phyloP scores from a whole-genome alignment of 2,329 filamentous ascomycete genomes.

The Colletotrichum caudatum region DNA sequence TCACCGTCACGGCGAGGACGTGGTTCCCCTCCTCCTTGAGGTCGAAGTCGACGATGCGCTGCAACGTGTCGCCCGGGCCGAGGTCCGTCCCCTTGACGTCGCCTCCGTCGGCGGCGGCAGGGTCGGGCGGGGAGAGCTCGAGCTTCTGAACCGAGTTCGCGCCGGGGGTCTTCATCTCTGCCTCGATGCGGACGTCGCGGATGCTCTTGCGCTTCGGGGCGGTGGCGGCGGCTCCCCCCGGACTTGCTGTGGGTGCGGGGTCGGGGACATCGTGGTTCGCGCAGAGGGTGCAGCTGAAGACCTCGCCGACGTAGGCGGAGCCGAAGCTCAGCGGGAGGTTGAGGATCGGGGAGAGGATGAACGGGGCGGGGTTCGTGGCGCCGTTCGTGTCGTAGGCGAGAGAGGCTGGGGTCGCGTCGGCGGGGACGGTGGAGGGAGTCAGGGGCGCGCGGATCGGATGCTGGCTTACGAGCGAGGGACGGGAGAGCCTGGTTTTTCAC shows the following conservation, averaged over 20 bases:
- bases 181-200: constrained; percentile 83
- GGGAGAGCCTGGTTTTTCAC: constrained; percentile 74
- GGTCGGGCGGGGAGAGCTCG: constrained; percentile 62
- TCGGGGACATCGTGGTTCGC: constrained; percentile 84
- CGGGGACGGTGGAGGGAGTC: constrained; percentile 58
- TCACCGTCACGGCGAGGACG: constrained; percentile 91
- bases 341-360: constrained; percentile 73
- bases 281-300: constrained; percentile 93
- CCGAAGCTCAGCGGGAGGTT: constrained; percentile 93
- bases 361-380: constrained; percentile 63
- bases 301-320: constrained; percentile 94
- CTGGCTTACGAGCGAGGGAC: constrained; percentile 80
- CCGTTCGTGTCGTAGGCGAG: constrained; percentile 72
- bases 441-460: constrained; percentile 68
- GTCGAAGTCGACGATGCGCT: constrained; percentile 86
- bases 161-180: constrained; percentile 95
- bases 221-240: constrained; percentile 3
- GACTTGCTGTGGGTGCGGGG: constrained; percentile 28
- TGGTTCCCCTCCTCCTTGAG: constrained; percentile 95
- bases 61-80: constrained; percentile 74
- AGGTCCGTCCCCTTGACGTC: constrained; percentile 60
- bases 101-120: background rate
- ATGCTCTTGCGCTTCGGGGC: constrained; percentile 62
- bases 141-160: constrained; percentile 71
- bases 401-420: constrained; percentile 71